Percentiles rank a stretch among this genome's conserved stretches.
Evolutionary conservation across 139 green algal species (phyloP).

Genomic region (Zygnema cylindricum): DNA sequence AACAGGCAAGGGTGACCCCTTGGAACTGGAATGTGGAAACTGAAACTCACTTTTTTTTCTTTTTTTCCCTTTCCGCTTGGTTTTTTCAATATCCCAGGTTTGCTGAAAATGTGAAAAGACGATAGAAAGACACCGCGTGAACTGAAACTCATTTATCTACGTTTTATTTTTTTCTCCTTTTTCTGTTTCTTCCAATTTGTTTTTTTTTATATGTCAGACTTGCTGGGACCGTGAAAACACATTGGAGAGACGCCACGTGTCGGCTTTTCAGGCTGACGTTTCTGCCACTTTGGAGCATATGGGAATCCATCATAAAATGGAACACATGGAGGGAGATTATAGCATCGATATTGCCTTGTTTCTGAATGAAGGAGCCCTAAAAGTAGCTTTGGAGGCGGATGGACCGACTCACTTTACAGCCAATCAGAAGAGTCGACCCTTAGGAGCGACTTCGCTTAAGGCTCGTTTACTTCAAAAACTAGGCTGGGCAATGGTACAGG

Average conservation of each 20-base stretch:
- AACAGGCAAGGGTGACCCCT: too few species aligned
- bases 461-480: constrained; percentile 14
- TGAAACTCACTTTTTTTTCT: too few species aligned
- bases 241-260: constrained; percentile 31
- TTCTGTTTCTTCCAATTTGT: neutral
- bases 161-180: neutral
- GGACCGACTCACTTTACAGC: constrained; percentile 35
- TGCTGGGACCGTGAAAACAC: constrained; percentile 24
- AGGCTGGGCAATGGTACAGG: constrained; percentile 45
- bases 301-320: neutral
- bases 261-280: constrained; percentile 10
- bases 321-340: constrained; percentile 49
- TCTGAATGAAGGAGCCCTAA: neutral
- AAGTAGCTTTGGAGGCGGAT: constrained; percentile 43
- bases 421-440: constrained; percentile 10
- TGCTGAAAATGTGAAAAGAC: too few species aligned
- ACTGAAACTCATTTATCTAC: too few species aligned
- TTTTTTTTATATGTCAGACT: too few species aligned
- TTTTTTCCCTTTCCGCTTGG: too few species aligned
- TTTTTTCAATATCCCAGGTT: too few species aligned
- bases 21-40: too few species aligned
- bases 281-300: neutral
- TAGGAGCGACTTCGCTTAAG: constrained; percentile 40
- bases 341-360: constrained; percentile 47
- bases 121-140: too few species aligned